Conservation (phyloP, 2,329 filamentous ascomycete genomes). For the Ophiostoma sp. region DNA sequence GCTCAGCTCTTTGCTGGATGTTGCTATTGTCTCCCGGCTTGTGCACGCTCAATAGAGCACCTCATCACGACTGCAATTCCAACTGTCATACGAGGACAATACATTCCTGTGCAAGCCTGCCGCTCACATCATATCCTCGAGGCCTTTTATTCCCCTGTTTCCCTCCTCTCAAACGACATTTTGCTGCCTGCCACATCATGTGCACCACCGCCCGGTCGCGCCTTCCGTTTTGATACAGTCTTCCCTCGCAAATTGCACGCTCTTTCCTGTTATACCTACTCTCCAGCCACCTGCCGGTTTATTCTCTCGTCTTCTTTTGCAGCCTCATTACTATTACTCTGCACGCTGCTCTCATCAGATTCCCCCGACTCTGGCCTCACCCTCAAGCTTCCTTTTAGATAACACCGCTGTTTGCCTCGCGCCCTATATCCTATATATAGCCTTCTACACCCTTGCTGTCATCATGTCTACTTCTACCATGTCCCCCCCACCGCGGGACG, state of each 20-base stretch:
- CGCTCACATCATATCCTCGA: too few relatives aligned
- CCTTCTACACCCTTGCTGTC: too few relatives aligned
- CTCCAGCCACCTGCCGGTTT: background rate
- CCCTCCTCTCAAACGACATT: background rate
- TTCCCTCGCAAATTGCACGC: background rate
- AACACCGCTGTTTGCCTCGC: too few relatives aligned
- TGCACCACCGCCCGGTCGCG: background rate
- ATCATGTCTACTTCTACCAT: background rate
- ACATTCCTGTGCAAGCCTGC: background rate
- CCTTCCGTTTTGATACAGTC: background rate
- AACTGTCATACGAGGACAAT: background rate
- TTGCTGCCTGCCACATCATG: background rate
- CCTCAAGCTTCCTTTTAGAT: too few relatives aligned
- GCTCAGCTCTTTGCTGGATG: background rate
- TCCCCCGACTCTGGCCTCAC: too few relatives aligned
- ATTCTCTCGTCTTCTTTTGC: background rate
- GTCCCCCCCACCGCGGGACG: slow-evolving; percentile 13
- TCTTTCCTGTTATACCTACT: background rate
- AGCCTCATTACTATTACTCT: background rate
- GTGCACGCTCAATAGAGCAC: background rate
- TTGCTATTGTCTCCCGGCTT: background rate
- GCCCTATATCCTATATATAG: too few relatives aligned
- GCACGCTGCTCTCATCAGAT: too few relatives aligned
- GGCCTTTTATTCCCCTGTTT: background rate
- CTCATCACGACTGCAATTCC: background rate